phyloP scores from a whole-genome alignment of 106 monocot genomes.

The Dendrobium officinale region DNA sequence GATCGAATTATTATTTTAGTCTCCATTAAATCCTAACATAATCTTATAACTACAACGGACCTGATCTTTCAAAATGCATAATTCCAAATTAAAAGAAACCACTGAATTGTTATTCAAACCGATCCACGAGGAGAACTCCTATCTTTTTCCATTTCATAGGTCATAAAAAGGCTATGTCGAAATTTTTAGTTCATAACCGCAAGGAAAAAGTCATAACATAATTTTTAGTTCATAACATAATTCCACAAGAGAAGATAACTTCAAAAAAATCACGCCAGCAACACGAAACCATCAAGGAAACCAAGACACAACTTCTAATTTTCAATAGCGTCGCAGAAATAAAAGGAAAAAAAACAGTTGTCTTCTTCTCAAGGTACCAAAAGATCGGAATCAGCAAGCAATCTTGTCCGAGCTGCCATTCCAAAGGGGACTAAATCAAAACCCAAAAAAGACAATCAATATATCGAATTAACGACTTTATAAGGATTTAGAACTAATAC shows the following conservation, averaged over 20 bases:
- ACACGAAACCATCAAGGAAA: not conserved
- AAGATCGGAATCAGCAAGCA: not conserved
- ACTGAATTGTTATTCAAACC: no score
- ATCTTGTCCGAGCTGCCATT: not conserved
- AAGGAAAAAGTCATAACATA: not conserved
- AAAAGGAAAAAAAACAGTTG: not conserved
- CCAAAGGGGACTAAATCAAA: not conserved
- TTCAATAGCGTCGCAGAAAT: not conserved
- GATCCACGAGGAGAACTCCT: not conserved
- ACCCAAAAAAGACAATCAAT: not conserved
- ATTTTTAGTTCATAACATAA: no score
- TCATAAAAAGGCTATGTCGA: not conserved
- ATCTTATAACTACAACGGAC: not conserved
- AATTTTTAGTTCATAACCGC: not conserved
- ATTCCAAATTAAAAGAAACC: not conserved
- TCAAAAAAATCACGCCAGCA: not conserved
- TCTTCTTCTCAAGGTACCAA: slow-evolving; percentile 3
- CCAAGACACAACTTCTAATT: not conserved
- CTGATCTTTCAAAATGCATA: not conserved
- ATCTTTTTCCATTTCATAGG: not conserved
- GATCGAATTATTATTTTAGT: no score
- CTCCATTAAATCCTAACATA: no score
- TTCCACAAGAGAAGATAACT: not conserved
- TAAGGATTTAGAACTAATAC: not conserved
- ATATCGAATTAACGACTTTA: not conserved